Base-by-base conservation (phyloP, 164 flowering plant species). In the Piper longum region DNA sequence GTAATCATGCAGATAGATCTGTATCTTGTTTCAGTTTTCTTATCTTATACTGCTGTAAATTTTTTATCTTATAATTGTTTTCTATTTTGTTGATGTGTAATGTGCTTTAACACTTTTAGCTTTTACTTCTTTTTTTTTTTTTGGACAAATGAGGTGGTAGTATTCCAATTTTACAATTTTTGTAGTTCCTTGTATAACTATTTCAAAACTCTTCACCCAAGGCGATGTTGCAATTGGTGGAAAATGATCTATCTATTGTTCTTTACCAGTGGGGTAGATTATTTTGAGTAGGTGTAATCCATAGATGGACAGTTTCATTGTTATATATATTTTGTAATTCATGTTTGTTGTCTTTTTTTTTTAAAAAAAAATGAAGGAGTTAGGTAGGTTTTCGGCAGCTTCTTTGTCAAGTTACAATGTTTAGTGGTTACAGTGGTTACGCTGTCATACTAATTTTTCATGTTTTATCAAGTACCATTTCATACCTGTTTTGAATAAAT, bases 1-100 rank as follows among this genome's bases (percentile, higher is more conserved):
- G 96, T 88, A 82, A 48, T 48, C 11, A 9, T 48, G 52, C 52
- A 66, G 41, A 41, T 26, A 26, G 36, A 42, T 64, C 26, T 54
- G 54, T 52, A 8, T n/a, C 56, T 26, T 40, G 41, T 16, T n/a
- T 61, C 43, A 7, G 11, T 51, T 43, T 61, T 61, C 19, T 4
- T 16, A 1, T 45, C 9, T 52, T 39, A 40, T 39, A 17, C 16
- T 44, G 6, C 36, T 26, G 36, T 26, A 26, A 26, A 26, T 26
- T 26, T 26, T 26, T 26, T 26, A 26, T 57, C 60, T 57, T 57
- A 13, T 48, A 48, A 48, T 48, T 48, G 52, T 48, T 48, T 9
- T 61, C 13, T 16, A 5, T 43, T 43, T 4, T 41, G 19, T 61
- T 61, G 4, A 57, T 16, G 43, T n/a, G 43, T 16, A 5, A 42